Conservation (phyloP, 2,329 filamentous ascomycete genomes). For the Cryphonectria japonica region DNA sequence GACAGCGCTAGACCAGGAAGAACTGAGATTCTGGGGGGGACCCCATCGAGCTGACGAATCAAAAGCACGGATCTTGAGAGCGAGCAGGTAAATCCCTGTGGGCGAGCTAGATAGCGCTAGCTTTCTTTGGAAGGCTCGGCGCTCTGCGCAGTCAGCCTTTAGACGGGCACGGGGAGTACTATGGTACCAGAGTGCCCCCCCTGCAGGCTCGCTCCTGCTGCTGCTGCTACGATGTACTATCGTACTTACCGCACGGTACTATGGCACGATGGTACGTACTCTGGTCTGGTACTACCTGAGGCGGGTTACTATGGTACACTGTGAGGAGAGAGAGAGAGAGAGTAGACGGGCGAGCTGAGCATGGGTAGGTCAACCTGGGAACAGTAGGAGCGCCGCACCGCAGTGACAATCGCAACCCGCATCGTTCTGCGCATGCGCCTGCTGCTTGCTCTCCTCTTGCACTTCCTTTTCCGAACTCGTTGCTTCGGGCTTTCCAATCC, state of each 20-base stretch:
- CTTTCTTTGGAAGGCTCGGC: slow-evolving; percentile 4
- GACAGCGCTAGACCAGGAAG: slow-evolving; percentile 18
- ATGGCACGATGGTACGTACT: slow-evolving; percentile 3
- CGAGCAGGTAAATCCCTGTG: not conserved
- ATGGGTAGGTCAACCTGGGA: slow-evolving; percentile 13
- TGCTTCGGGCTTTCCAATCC: slow-evolving; percentile 17
- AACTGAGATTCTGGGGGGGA: slow-evolving; percentile 9
- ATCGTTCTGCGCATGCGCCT: slow-evolving; percentile 9
- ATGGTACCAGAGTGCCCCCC: slow-evolving; percentile 3
- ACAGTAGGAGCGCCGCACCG: slow-evolving; percentile 18
- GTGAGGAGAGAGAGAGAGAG: slow-evolving; percentile 1
- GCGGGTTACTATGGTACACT: slow-evolving; percentile 12
- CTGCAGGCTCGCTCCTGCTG: not conserved
- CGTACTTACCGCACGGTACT: too few species aligned
- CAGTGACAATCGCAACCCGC: slow-evolving; percentile 30
- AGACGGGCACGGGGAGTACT: not conserved
- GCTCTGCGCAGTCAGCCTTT: slow-evolving; percentile 12
- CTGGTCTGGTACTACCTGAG: not conserved
- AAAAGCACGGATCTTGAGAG: not conserved
- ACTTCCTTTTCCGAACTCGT: slow-evolving; percentile 20
- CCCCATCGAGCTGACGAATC: slow-evolving; percentile 7
- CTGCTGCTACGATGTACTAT: too few species aligned
- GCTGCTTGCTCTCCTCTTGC: slow-evolving; percentile 1
- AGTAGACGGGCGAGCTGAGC: not conserved
- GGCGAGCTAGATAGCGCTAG: not conserved